These are phyloP conservation scores for Tulasnella sp. DNA, from an alignment of 768 basidiomycete genomes.

Conservation along the genomic window DNA sequence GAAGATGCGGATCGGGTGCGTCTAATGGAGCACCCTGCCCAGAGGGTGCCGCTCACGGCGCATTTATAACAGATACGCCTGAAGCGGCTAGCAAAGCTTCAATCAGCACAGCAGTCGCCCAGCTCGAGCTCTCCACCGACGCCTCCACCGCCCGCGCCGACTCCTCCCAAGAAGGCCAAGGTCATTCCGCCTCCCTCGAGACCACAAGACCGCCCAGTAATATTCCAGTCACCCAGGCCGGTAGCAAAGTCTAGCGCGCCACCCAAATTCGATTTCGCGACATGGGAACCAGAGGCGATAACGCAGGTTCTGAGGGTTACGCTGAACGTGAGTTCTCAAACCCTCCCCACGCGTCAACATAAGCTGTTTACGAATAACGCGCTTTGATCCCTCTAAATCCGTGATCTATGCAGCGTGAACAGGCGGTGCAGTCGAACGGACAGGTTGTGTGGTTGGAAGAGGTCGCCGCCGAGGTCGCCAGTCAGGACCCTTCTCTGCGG, in stretches of 20 bases:
- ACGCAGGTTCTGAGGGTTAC: conserved; percentile 65
- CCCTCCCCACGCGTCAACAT: background rate
- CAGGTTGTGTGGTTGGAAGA: conserved; percentile 76
- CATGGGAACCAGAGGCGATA: conserved; percentile 70
- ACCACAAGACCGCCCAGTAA: conserved; percentile 30
- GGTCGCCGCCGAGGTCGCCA: conserved; percentile 53
- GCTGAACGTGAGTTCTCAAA: conserved; percentile 47
- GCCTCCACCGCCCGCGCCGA: conserved; percentile 27
- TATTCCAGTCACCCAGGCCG: conserved; percentile 18
- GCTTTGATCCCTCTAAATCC: background rate
- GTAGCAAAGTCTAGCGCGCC: conserved; percentile 18
- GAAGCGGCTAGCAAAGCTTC: conserved; percentile 83
- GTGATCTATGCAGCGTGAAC: conserved; percentile 35
- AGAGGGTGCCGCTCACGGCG: background rate
- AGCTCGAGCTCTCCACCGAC: conserved; percentile 32
- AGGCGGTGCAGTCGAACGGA: conserved; percentile 51
- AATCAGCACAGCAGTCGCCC: conserved; percentile 34
- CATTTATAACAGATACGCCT: conserved; percentile 61
- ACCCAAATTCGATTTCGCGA: conserved; percentile 41
- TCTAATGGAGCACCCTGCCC: background rate
- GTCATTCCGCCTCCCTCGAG: conserved; percentile 30
- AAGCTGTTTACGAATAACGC: background rate
- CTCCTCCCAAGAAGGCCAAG: conserved; percentile 24
- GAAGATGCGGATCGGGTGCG: conserved; percentile 18
- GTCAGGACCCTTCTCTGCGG: conserved; percentile 41